Base-by-base conservation (phyloP, 306 rosid genomes). In the Dalbergia cochinchinensis region DNA sequence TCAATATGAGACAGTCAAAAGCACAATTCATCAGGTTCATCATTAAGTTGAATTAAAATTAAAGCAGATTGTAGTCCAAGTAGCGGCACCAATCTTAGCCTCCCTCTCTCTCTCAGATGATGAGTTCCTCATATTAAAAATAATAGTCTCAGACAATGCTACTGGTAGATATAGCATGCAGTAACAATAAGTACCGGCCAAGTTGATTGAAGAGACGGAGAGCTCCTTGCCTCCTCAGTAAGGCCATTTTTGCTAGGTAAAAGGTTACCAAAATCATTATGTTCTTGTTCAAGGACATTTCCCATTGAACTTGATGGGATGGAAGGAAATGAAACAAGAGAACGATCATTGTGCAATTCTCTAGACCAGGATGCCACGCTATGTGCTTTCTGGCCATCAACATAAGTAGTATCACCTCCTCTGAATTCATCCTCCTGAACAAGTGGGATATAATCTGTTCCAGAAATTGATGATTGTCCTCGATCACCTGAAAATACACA, bases 171-270 rank as follows among this genome's bases (percentile, higher is more conserved):
- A 80, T 35, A 76, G 18, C 33, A 51, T 71, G 67, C 37, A 64
- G 71, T 69, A 73, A 16, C n/a, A 74, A 41, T 33, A 74, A 78
- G 78, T 87, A 94, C 98, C 98, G 87, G 92, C 94, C 97, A 91
- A 74, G 78, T 85, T 53, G 92, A 78, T 79, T 84, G 81, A 60
- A 84, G 74, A 76, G 92, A 65, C 80, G 69, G 82, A 78, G 90
- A 80, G 80, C 62, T 86, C 72, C 80, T 87, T 59, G 78, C 83
- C 78, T 84, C 88, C 80, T 68, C 85, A 61, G 74, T 69, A 48
- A 82, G 54, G 65, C 62, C 66, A 74, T 76, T 85, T 79, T 84
- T 77, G 71, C 84, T 65, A 54, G 37, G 69, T 51, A 85, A 83
- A 78, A 55, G 75, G 55, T 77, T 71, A 59, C 80, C 78, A 20